These are phyloP conservation scores for Prinsepia uniflora DNA, from an alignment of 306 rosid species.

Conservation along the genomic window DNA sequence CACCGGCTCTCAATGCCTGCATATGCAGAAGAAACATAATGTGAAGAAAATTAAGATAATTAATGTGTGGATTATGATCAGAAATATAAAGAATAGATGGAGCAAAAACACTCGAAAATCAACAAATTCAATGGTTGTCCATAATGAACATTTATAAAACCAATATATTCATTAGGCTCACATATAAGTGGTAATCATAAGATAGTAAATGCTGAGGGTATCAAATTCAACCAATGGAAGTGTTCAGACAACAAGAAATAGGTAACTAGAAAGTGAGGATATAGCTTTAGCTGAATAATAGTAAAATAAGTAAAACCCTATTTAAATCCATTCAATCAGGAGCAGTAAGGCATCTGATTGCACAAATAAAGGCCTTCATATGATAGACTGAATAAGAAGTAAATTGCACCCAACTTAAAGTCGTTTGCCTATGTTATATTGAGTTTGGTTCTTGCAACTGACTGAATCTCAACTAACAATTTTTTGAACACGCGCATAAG, in stretches of 20 bases:
- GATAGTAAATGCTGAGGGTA: not conserved
- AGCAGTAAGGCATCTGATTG: not conserved
- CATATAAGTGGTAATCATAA: not conserved
- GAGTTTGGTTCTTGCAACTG: not conserved
- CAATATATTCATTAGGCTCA: not conserved
- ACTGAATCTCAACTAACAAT: not conserved
- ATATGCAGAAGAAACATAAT: slow-evolving; percentile 13
- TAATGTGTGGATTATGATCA: not conserved
- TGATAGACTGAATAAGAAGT: not conserved
- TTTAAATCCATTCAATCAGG: not conserved
- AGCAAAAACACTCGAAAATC: not conserved
- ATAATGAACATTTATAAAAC: not conserved
- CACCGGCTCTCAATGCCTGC: slow-evolving; percentile 76
- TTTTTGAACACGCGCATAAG: not conserved
- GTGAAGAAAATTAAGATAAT: slow-evolving; percentile 15
- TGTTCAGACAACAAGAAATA: not conserved
- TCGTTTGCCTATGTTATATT: not conserved
- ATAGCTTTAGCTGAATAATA: not conserved
- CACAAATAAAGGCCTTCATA: not conserved
- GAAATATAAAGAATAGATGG: not conserved
- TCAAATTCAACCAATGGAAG: not conserved
- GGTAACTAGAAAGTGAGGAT: not conserved
- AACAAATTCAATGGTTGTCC: not conserved
- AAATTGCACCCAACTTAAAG: not conserved
- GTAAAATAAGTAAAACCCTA: not conserved